Evolutionary conservation across 805 yeast species (phyloP).

Genomic region (Millerozyma acaciae): DNA sequence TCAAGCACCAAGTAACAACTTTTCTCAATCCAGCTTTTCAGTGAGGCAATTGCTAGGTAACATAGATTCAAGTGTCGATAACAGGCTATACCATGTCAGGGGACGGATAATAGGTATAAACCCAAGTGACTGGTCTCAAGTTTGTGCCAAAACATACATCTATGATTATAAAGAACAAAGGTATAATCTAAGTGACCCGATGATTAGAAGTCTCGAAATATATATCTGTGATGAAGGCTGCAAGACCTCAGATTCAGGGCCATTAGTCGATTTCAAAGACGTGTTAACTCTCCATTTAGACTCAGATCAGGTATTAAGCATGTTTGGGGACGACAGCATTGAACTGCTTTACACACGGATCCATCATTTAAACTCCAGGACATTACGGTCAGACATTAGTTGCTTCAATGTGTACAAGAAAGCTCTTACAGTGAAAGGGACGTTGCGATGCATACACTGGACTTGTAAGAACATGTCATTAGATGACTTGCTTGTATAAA

Average conservation of each 20-base stretch:
- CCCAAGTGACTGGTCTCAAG: slow-evolving; percentile 23
- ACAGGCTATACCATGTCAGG: slow-evolving; percentile 13
- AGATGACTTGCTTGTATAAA: too few relatives aligned
- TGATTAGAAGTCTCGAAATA: slow-evolving; percentile 20
- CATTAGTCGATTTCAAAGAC: slow-evolving; percentile 9
- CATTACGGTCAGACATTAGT: too few relatives aligned
- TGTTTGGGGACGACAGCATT: slow-evolving; percentile 10
- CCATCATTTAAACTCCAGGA: too few relatives aligned
- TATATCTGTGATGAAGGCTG: slow-evolving; percentile 14
- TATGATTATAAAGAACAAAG: slow-evolving; percentile 4
- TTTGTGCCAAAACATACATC: slow-evolving; percentile 26
- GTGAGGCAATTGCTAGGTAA: neutral
- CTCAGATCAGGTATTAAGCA: slow-evolving; percentile 9
- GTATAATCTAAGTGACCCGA: slow-evolving; percentile 20
- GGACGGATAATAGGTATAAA: slow-evolving; percentile 20
- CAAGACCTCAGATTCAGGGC: neutral
- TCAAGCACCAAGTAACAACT: too few relatives aligned
- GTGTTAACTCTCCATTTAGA: slow-evolving; percentile 13
- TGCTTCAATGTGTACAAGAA: too few relatives aligned
- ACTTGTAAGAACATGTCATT: too few relatives aligned
- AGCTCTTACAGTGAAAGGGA: too few relatives aligned
- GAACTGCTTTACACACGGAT: slow-evolving; percentile 14
- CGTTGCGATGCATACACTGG: too few relatives aligned
- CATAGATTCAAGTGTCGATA: slow-evolving; percentile 3
- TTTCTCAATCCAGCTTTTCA: too few relatives aligned